phyloP scores from a whole-genome alignment of 768 basidiomycete genomes.

The Megacollybia marginata region DNA sequence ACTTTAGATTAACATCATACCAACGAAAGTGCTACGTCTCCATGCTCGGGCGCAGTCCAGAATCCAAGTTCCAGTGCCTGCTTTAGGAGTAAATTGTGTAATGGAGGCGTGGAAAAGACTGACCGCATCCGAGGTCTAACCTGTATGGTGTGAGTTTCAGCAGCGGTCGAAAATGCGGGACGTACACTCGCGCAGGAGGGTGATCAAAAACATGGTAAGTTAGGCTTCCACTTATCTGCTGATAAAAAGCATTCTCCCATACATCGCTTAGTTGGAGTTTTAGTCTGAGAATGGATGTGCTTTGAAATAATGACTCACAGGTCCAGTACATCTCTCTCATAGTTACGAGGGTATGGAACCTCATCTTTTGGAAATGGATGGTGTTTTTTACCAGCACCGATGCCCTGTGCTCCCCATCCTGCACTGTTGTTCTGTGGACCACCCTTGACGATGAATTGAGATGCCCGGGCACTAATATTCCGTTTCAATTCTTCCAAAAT shows the following conservation, averaged over 20 bases:
- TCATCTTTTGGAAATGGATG: slow-evolving; percentile 42
- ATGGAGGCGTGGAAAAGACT: slow-evolving; percentile 11
- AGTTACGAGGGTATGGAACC: slow-evolving; percentile 66
- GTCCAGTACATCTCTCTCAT: slow-evolving; percentile 56
- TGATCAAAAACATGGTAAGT: slow-evolving; percentile 61
- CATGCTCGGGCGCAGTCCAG: slow-evolving; percentile 56
- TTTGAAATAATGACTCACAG: slow-evolving; percentile 38
- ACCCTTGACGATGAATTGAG: slow-evolving; percentile 52
- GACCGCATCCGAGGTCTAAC: slow-evolving; percentile 70
- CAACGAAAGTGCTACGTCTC: slow-evolving; percentile 61
- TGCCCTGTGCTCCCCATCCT: slow-evolving; percentile 11
- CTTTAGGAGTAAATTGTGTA: background rate
- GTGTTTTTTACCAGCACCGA: slow-evolving; percentile 39
- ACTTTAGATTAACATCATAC: slow-evolving; percentile 25
- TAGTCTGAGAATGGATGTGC: slow-evolving; percentile 1
- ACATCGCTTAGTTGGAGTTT: slow-evolving; percentile 41
- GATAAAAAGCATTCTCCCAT: slow-evolving; percentile 55
- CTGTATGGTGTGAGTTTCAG: slow-evolving; percentile 20
- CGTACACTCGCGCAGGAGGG: slow-evolving; percentile 57
- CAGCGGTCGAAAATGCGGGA: slow-evolving; percentile 8
- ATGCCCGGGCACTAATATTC: slow-evolving; percentile 42
- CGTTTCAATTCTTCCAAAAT: slow-evolving; percentile 51
- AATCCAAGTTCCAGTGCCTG: slow-evolving; percentile 73
- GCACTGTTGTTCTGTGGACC: slow-evolving; percentile 10
- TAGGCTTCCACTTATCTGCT: slow-evolving; percentile 46